Percentiles rank a stretch among this genome's conserved stretches.
These are phyloP conservation scores for Arabidopsis hybrid DNA, from an alignment of 441 rosid genomes.

Conservation along the genomic window DNA sequence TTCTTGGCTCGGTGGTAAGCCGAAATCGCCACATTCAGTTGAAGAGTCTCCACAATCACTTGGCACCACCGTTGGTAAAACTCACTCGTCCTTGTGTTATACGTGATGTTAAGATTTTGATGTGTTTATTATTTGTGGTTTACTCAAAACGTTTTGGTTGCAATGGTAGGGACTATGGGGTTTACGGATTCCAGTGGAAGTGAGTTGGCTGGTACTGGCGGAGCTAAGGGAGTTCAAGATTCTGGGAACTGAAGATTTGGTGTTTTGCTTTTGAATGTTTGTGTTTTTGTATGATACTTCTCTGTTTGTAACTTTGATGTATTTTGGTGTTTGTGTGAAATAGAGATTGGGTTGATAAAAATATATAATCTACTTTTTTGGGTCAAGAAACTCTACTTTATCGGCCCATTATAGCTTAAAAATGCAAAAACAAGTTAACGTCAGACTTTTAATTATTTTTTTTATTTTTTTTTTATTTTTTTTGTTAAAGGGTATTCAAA, in stretches of 20 bases:
- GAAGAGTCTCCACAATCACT: slow-evolving; percentile 47
- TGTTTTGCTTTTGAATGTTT: slow-evolving; percentile 19
- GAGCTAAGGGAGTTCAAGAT: not conserved
- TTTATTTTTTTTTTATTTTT: too few relatives aligned
- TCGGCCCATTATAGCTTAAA: too few relatives aligned
- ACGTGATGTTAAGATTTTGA: not conserved
- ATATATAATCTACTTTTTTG: not conserved
- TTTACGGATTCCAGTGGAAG: slow-evolving; percentile 34
- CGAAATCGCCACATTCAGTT: slow-evolving; percentile 6
- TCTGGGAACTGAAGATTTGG: slow-evolving; percentile 41
- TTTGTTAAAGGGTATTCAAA: too few relatives aligned
- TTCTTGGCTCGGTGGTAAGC: slow-evolving; percentile 59
- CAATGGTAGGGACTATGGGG: slow-evolving; percentile 27
- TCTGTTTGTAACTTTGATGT: not conserved
- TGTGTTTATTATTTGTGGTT: not conserved
- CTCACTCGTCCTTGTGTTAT: not conserved
- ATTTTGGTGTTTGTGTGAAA: slow-evolving; percentile 1
- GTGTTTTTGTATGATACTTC: not conserved
- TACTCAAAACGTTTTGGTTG: not conserved
- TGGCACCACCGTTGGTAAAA: slow-evolving; percentile 45
- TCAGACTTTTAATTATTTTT: not conserved
- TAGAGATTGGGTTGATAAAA: not conserved
- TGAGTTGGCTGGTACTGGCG: not conserved
- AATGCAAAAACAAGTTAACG: too few relatives aligned
- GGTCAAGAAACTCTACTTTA: not conserved